phyloP scores from a whole-genome alignment of 352 stramenopile species.

The Globisporangium viniferum region DNA sequence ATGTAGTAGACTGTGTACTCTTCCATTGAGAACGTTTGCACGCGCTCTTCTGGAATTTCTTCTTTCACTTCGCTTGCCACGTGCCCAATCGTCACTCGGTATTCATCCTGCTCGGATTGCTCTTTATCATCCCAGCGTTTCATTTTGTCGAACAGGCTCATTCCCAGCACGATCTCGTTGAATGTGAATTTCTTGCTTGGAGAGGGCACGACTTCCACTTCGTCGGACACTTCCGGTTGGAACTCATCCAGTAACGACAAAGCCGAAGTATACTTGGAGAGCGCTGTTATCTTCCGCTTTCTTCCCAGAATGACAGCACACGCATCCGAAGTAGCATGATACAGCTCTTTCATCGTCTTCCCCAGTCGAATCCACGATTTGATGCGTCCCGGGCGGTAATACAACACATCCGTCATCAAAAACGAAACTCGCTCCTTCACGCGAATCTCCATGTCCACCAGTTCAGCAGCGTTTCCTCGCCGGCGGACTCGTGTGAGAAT shows the following conservation, averaged over 20 bases:
- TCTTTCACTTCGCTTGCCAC: neutral
- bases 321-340: conserved; percentile 60
- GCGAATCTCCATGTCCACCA: conserved; percentile 57
- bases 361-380: conserved; percentile 67
- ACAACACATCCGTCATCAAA: conserved; percentile 58
- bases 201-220: neutral
- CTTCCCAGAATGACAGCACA: conserved; percentile 49
- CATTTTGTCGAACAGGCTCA: conserved; percentile 53
- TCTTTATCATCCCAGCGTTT: conserved; percentile 47
- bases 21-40: conserved; percentile 33
- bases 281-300: conserved; percentile 34
- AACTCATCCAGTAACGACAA: neutral
- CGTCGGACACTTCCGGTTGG: neutral
- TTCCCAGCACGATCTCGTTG: conserved; percentile 33
- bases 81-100: conserved; percentile 9
- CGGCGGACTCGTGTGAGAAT: conserved; percentile 58
- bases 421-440: conserved; percentile 56
- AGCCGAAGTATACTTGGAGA: conserved; percentile 30
- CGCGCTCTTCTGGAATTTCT: neutral
- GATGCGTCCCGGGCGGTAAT: conserved; percentile 54
- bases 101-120: conserved; percentile 12
- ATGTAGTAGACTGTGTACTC: conserved; percentile 44
- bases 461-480: conserved; percentile 50
- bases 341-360: conserved; percentile 67
- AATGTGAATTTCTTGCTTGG: conserved; percentile 24